Evolutionary conservation across 2,329 filamentous ascomycete genomes (phyloP).

Genomic region (Septoria petroselini): DNA sequence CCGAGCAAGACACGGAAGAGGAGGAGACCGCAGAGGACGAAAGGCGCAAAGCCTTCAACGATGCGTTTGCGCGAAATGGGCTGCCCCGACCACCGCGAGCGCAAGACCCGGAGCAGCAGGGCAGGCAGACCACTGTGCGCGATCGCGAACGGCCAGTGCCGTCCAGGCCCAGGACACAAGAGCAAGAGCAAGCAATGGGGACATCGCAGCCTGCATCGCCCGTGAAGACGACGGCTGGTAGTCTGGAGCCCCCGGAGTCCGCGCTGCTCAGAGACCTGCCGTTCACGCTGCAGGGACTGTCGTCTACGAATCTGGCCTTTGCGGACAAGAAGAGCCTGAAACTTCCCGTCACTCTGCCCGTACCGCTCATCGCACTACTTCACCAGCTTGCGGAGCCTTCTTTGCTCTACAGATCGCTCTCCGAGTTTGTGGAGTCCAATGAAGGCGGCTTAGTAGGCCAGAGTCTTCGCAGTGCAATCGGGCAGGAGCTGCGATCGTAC

Average conservation of each 20-base stretch:
- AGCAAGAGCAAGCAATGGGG: constrained; percentile 13
- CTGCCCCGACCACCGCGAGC: constrained; percentile 40
- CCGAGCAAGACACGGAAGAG: constrained; percentile 15
- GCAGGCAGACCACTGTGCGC: constrained; percentile 23
- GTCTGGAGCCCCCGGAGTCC: constrained; percentile 40
- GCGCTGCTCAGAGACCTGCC: constrained; percentile 66
- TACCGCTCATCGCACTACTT: constrained; percentile 80
- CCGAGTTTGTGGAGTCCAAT: constrained; percentile 75
- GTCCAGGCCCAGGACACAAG: constrained; percentile 25
- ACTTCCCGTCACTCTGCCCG: constrained; percentile 73
- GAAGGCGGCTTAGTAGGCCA: constrained; percentile 85
- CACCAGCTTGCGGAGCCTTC: constrained; percentile 91
- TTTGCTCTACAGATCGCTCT: constrained; percentile 78
- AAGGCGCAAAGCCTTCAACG: constrained; percentile 40
- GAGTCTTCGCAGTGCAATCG: constrained; percentile 83
- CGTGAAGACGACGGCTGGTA: constrained; percentile 9
- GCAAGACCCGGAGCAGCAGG: constrained; percentile 27
- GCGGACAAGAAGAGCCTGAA: constrained; percentile 65
- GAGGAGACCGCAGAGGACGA: constrained; percentile 24
- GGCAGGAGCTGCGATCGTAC: constrained; percentile 81
- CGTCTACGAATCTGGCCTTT: constrained; percentile 80
- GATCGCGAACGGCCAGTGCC: constrained; percentile 25
- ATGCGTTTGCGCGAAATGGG: constrained; percentile 49
- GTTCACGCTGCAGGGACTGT: constrained; percentile 88
- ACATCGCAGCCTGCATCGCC: constrained; percentile 12